Evolutionary conservation across 257 asterid species (phyloP).

Genomic region (Coffea eugenioides): DNA sequence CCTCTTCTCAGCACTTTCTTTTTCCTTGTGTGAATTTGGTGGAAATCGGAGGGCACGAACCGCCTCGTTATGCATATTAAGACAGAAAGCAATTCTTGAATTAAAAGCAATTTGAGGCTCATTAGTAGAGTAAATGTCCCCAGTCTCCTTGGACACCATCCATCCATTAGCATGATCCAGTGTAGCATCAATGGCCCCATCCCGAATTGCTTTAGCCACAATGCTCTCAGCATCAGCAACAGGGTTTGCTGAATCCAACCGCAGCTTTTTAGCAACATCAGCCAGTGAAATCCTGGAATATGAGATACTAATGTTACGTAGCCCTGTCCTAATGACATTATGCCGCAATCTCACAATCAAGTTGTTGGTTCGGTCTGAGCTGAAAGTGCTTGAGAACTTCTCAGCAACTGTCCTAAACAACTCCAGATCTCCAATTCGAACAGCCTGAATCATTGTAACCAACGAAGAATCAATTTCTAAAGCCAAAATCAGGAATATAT

Average conservation of each 20-base stretch:
- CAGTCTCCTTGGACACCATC: slow-evolving; percentile 88
- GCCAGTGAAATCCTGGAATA: slow-evolving; percentile 75
- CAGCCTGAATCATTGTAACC: slow-evolving; percentile 54
- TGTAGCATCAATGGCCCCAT: slow-evolving; percentile 89
- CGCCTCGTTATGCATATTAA: slow-evolving; percentile 89
- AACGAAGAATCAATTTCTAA: background rate
- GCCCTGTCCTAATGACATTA: slow-evolving; percentile 84
- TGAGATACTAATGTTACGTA: slow-evolving; percentile 85
- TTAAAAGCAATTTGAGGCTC: slow-evolving; percentile 86
- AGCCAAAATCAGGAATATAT: background rate
- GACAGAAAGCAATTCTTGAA: slow-evolving; percentile 84
- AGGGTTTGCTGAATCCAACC: slow-evolving; percentile 76
- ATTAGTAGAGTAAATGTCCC: slow-evolving; percentile 88
- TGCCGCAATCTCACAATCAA: slow-evolving; percentile 84
- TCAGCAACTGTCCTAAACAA: slow-evolving; percentile 72
- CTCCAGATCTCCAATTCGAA: slow-evolving; percentile 85
- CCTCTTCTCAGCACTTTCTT: slow-evolving; percentile 92
- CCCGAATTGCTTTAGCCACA: slow-evolving; percentile 79
- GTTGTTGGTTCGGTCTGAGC: slow-evolving; percentile 73
- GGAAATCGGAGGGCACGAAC: slow-evolving; percentile 87
- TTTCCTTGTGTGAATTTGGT: slow-evolving; percentile 81
- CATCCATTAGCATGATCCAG: slow-evolving; percentile 70
- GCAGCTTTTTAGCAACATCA: slow-evolving; percentile 78
- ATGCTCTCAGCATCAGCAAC: slow-evolving; percentile 92
- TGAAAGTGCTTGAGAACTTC: slow-evolving; percentile 68